Conservation (phyloP, 148 eudicot genomes). For the Fagopyrum tataricum region DNA sequence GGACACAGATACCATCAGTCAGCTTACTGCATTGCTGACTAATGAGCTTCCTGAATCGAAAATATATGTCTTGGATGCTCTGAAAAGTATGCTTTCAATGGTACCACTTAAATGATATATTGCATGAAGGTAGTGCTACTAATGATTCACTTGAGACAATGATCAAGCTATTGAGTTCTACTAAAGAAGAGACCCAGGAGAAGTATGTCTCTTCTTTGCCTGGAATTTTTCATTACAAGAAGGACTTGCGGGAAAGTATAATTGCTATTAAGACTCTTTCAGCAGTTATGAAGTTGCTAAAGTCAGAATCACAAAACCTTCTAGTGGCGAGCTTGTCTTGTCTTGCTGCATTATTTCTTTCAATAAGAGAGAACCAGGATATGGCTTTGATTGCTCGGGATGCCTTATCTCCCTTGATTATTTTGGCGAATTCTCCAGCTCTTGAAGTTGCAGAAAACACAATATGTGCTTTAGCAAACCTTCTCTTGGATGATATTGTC, state of each 20-base stretch:
- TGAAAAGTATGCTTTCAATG: conserved; percentile 79
- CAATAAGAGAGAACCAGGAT: conserved; percentile 75
- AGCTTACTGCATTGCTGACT: conserved; percentile 82
- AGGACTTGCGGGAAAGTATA: conserved; percentile 82
- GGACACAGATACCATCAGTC: conserved; percentile 92
- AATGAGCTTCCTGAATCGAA: conserved; percentile 97
- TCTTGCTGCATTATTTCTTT: conserved; percentile 87
- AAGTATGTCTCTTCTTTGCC: conserved; percentile 87
- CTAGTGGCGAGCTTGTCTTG: conserved; percentile 61
- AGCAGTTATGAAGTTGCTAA: conserved; percentile 57
- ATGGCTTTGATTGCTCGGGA: conserved; percentile 69
- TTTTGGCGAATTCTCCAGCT: conserved; percentile 61
- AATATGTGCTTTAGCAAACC: conserved; percentile 76
- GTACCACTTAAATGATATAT: conserved; percentile 69
- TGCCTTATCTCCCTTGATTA: conserved; percentile 52
- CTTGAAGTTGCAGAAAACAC: conserved; percentile 90
- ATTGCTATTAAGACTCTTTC: conserved; percentile 66
- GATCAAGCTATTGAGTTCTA: conserved; percentile 64
- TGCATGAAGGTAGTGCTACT: conserved; percentile 93
- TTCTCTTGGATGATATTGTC: conserved; percentile 68
- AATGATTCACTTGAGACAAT: conserved; percentile 94
- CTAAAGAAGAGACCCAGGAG: conserved; percentile 85
- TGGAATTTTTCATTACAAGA: conserved; percentile 72
- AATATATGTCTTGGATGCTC: conserved; percentile 84
- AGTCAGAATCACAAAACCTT: conserved; percentile 55